Conservation (phyloP, 805 yeast genomes). For the Clavispora phyllophila region DNA sequence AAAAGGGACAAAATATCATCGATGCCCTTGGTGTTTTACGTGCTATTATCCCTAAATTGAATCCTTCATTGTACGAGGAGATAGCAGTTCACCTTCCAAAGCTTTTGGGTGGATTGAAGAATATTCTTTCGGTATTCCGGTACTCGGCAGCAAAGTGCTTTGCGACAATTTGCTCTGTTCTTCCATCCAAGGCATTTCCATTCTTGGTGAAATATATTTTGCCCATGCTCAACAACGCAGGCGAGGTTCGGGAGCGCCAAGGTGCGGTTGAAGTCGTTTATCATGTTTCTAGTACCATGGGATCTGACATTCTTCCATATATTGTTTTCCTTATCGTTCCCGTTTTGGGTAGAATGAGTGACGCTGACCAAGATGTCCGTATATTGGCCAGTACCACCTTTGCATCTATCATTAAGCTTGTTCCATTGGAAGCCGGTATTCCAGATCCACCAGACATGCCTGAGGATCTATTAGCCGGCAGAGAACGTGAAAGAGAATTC, state of each 20-base stretch:
- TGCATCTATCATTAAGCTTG: slow-evolving; percentile 91
- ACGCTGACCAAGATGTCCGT: slow-evolving; percentile 83
- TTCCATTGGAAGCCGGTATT: slow-evolving; percentile 95
- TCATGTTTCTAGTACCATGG: slow-evolving; percentile 83
- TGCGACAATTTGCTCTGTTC: slow-evolving; percentile 67
- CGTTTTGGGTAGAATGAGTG: slow-evolving; percentile 96
- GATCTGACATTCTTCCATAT: slow-evolving; percentile 83
- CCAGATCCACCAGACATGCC: slow-evolving; percentile 95
- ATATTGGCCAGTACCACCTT: slow-evolving; percentile 90
- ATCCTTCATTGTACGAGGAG: slow-evolving; percentile 42
- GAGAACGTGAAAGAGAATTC: slow-evolving; percentile 91
- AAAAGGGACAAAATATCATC: slow-evolving; percentile 70
- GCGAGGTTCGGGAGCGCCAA: slow-evolving; percentile 68
- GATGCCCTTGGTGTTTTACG: slow-evolving; percentile 82
- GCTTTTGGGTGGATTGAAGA: slow-evolving; percentile 54
- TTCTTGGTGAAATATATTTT: slow-evolving; percentile 70
- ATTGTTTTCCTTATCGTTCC: slow-evolving; percentile 95
- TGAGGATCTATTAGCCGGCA: slow-evolving; percentile 71
- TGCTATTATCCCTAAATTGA: slow-evolving; percentile 63
- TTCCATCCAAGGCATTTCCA: slow-evolving; percentile 70
- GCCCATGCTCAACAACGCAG: slow-evolving; percentile 77
- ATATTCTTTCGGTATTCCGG: slow-evolving; percentile 76
- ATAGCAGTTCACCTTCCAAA: slow-evolving; percentile 38
- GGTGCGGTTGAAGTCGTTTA: slow-evolving; percentile 92
- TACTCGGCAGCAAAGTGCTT: slow-evolving; percentile 88